Evolutionary conservation across 139 green algal species (phyloP).

Genomic region (Diplosphaera chodatii): DNA sequence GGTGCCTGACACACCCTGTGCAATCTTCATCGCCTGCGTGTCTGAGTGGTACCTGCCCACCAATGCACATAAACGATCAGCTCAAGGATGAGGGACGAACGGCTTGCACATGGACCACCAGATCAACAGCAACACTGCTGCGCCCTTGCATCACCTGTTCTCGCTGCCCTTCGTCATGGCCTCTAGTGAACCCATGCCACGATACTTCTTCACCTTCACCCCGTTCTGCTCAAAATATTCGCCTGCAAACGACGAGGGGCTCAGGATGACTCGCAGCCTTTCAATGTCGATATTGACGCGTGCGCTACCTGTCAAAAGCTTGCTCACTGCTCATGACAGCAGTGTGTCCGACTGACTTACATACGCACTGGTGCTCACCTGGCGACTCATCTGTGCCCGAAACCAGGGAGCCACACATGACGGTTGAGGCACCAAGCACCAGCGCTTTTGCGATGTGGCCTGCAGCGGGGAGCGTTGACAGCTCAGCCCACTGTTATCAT

Average conservation of each 20-base stretch:
- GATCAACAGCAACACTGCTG: no score
- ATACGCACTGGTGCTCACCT: conserved; percentile 26
- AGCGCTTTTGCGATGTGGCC: conserved; percentile 94
- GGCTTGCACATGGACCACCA: no score
- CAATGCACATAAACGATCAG: no score
- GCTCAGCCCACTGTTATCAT: no score
- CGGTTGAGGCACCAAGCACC: conserved; percentile 83
- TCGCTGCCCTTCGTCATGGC: conserved; percentile 95
- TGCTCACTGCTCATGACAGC: no score
- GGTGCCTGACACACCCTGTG: conserved; percentile 90
- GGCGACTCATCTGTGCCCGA: conserved; percentile 91
- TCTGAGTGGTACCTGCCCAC: conserved; percentile 74
- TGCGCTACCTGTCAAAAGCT: no score
- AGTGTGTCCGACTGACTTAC: no score
- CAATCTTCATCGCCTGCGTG: conserved; percentile 90
- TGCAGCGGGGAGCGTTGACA: not conserved
- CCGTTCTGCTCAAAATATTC: conserved; percentile 77
- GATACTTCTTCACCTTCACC: conserved; percentile 86
- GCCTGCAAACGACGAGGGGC: conserved; percentile 26
- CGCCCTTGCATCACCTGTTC: no score
- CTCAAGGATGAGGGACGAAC: no score
- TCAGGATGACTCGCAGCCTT: no score
- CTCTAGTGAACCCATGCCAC: conserved; percentile 94
- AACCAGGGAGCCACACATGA: conserved; percentile 97
- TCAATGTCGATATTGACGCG: no score